Conservation (phyloP, 352 stramenopile species). For the Pythium brassicae region DNA sequence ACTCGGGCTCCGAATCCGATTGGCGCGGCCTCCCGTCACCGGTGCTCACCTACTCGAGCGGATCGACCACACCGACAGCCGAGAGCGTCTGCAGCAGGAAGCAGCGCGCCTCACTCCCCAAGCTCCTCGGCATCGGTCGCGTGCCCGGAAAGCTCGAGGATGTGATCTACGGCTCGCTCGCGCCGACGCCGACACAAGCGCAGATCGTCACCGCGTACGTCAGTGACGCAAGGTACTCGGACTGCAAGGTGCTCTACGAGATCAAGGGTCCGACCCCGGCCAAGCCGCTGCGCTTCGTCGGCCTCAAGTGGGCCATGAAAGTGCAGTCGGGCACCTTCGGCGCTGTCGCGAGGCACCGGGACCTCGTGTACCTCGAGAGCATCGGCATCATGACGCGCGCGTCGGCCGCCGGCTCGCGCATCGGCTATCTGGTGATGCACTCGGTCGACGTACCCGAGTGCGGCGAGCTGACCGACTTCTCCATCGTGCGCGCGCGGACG, state of each 20-base stretch:
- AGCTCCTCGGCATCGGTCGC: constrained; percentile 35
- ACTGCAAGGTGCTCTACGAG: constrained; percentile 18
- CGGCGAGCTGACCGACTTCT: neutral
- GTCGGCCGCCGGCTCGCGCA: constrained; percentile 13
- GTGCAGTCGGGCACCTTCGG: neutral
- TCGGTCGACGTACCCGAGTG: constrained; percentile 21
- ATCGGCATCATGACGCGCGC: constrained; percentile 28
- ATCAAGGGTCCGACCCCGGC: constrained; percentile 10
- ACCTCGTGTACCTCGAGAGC: constrained; percentile 38
- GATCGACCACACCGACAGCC: neutral
- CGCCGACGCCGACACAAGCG: constrained; percentile 27
- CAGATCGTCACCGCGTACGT: constrained; percentile 34
- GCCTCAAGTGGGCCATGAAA: constrained; percentile 23
- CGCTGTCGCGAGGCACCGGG: constrained; percentile 11
- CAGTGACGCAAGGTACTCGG: constrained; percentile 21
- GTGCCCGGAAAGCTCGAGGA: constrained; percentile 49
- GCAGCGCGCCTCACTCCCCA: constrained; percentile 5
- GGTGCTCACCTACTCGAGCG: neutral
- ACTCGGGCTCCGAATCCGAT: neutral
- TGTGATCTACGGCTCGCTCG: constrained; percentile 39
- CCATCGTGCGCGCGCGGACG: constrained; percentile 5
- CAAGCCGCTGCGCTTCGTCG: constrained; percentile 23
- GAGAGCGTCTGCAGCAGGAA: neutral
- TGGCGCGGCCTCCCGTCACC: neutral
- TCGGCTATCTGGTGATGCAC: constrained; percentile 32